Percentiles rank a stretch among this genome's conserved stretches.
These are phyloP conservation scores for Biscogniauxia sp. DNA, from an alignment of 2,329 filamentous ascomycete species.

Conservation along the genomic window DNA sequence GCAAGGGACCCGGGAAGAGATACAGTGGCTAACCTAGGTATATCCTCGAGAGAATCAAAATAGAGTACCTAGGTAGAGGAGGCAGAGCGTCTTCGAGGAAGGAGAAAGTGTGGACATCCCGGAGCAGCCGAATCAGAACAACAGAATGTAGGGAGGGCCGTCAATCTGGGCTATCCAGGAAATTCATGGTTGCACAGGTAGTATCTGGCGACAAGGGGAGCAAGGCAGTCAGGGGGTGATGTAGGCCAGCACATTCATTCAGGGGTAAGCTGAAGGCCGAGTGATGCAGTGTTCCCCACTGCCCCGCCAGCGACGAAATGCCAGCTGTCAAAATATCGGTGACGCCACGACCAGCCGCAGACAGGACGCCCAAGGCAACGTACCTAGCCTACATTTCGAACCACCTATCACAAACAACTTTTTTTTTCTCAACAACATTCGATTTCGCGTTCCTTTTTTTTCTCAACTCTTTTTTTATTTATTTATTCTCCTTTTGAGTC, in stretches of 20 bases:
- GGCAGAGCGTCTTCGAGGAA: neutral
- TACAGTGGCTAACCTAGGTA: neutral
- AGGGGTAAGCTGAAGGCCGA: neutral
- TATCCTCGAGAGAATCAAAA: neutral
- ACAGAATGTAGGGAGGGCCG: neutral
- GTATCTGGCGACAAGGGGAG: too few species aligned
- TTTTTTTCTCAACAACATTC: constrained; percentile 4
- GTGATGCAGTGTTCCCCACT: neutral
- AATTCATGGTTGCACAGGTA: too few species aligned
- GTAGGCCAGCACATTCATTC: neutral
- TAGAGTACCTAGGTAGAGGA: neutral
- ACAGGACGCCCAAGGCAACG: neutral
- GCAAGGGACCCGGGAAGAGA: neutral
- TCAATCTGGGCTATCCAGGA: too few species aligned
- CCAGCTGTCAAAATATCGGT: constrained; percentile 20
- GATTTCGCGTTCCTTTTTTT: neutral
- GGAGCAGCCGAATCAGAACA: neutral
- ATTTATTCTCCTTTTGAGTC: neutral
- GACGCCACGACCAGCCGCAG: constrained; percentile 9
- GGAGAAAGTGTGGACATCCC: neutral
- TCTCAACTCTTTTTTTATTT: constrained; percentile 7
- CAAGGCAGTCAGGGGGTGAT: neutral
- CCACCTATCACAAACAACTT: constrained; percentile 8
- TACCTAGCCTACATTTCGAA: neutral
- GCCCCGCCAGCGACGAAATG: neutral